Percentiles rank a stretch among this genome's conserved stretches.
phyloP scores from a whole-genome alignment of 257 asterid species.

The Petrea volubilis region DNA sequence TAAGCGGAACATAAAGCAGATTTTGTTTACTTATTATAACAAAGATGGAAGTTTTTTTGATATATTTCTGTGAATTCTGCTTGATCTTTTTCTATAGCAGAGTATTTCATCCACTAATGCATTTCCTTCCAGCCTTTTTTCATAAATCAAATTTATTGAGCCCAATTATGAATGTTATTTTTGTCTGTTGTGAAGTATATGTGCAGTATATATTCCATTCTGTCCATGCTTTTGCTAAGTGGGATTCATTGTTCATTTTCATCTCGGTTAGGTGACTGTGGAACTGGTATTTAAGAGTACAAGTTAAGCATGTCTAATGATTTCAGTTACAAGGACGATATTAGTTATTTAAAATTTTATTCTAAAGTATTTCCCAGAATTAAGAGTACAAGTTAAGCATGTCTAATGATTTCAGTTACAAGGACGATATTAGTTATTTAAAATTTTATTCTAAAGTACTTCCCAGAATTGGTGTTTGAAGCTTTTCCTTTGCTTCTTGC shows the following conservation, averaged over 20 bases:
- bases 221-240: not conserved
- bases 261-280: not conserved
- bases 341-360: too few relatives aligned
- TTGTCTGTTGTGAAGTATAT: not conserved
- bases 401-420: not conserved
- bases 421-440: not conserved
- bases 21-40: not conserved
- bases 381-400: not conserved
- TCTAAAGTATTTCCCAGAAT: too few relatives aligned
- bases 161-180: not conserved
- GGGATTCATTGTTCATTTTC: slow-evolving; percentile 5
- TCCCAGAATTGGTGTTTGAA: slow-evolving; percentile 2
- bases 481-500: not conserved
- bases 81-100: not conserved
- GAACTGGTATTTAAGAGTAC: not conserved
- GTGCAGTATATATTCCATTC: not conserved
- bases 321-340: not conserved
- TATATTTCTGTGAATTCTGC: slow-evolving; percentile 14
- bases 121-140: not conserved
- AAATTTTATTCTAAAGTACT: not conserved
- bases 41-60: not conserved
- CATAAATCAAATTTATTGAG: not conserved
- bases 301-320: not conserved
- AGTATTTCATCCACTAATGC: not conserved
- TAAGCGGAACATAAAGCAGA: not conserved